Conservation (phyloP, 345 rosid genomes). For the Hypericum perforatum region DNA sequence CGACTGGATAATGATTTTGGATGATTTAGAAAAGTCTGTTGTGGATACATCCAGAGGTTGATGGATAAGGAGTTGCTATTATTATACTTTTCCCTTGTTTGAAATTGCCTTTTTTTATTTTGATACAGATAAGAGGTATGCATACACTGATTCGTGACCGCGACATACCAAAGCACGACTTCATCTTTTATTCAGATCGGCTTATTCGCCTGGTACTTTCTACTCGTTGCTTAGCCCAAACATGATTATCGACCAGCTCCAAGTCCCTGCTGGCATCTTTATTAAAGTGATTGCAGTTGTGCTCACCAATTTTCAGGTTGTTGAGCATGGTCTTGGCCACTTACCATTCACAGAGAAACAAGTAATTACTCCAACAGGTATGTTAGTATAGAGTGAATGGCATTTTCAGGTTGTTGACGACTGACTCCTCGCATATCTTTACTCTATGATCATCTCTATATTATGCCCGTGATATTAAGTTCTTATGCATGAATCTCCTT, state of each 20-base stretch:
- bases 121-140: slow-evolving; percentile 87
- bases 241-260: not conserved
- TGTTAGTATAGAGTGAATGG: slow-evolving; percentile 1
- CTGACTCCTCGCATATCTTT: not conserved
- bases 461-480: no score
- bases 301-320: slow-evolving; percentile 53
- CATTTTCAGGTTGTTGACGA: not conserved
- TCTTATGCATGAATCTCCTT: no score
- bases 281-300: slow-evolving; percentile 8
- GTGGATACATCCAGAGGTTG: not conserved
- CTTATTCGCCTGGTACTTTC: slow-evolving; percentile 79
- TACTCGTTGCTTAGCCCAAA: slow-evolving; percentile 9
- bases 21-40: no score
- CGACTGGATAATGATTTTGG: no score
- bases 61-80: slow-evolving; percentile 1
- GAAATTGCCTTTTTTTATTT: slow-evolving; percentile 18
- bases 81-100: not conserved
- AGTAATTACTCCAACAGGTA: slow-evolving; percentile 92
- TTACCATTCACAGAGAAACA: slow-evolving; percentile 95
- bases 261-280: not conserved
- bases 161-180: slow-evolving; percentile 95
- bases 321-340: slow-evolving; percentile 97
- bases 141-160: slow-evolving; percentile 95
- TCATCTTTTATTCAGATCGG: slow-evolving; percentile 94
- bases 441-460: not conserved